A percentile compares a stretch with the other conserved stretches of the same genome.
Evolutionary conservation across 805 yeast genomes (phyloP).

Genomic region (Metschnikowia continentalis): DNA sequence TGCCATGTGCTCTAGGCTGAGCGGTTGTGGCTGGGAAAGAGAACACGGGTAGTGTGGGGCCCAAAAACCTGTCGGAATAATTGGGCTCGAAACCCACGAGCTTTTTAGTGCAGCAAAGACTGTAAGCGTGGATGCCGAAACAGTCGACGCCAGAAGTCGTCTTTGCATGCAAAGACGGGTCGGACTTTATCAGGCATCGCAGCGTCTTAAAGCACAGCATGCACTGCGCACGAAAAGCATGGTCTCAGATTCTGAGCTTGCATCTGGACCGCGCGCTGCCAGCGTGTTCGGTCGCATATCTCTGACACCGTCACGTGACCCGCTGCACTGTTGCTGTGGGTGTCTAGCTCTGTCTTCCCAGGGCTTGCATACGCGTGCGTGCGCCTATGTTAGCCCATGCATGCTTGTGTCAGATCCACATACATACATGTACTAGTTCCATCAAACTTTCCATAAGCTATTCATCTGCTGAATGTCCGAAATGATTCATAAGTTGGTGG

Average conservation of each 20-base stretch:
- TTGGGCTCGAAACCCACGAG: neutral
- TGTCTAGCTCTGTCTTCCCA: neutral
- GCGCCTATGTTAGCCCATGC: slow-evolving; percentile 4
- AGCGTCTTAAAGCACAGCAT: slow-evolving; percentile 2
- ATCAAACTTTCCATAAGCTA: no score
- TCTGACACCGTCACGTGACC: neutral
- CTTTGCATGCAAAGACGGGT: neutral
- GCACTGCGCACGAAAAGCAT: slow-evolving; percentile 5
- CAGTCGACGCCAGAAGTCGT: neutral
- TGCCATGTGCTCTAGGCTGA: neutral
- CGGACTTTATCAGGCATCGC: neutral
- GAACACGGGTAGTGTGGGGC: neutral
- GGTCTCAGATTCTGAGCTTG: slow-evolving; percentile 2
- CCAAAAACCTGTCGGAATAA: neutral
- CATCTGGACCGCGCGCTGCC: slow-evolving; percentile 3
- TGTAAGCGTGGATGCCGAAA: no score
- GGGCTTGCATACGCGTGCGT: slow-evolving; percentile 4
- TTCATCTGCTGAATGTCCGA: no score
- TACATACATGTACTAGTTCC: neutral
- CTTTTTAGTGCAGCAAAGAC: no score
- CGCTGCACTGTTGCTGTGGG: neutral
- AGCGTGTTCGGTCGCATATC: slow-evolving; percentile 3
- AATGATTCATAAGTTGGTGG: no score
- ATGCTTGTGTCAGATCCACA: slow-evolving; percentile 3
- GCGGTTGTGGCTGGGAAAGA: neutral